Percentiles rank a stretch among this genome's conserved stretches.
These are phyloP conservation scores for Candida montana DNA, from an alignment of 805 yeast genomes.

Conservation along the genomic window DNA sequence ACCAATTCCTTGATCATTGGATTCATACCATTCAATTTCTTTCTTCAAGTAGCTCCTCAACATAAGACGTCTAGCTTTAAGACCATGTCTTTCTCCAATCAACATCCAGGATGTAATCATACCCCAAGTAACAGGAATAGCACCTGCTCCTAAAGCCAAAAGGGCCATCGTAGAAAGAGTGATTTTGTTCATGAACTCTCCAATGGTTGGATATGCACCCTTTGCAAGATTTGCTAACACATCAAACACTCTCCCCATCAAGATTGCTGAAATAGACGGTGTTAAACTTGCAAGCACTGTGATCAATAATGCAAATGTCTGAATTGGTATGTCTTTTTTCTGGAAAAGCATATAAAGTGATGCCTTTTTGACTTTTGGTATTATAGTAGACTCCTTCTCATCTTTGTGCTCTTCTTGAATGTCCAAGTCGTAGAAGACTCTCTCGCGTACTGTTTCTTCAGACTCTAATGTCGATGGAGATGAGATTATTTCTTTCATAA, in stretches of 20 bases:
- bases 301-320: constrained; percentile 29
- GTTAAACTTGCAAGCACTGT: constrained; percentile 49
- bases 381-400: background rate
- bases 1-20: constrained; percentile 51
- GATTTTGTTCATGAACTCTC: constrained; percentile 33
- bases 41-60: constrained; percentile 40
- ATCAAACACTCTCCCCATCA: constrained; percentile 62
- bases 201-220: constrained; percentile 27
- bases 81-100: constrained; percentile 68
- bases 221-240: constrained; percentile 30
- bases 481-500: too few relatives aligned
- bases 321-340: constrained; percentile 20
- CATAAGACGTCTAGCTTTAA: constrained; percentile 45
- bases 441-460: constrained; percentile 4
- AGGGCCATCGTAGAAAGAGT: constrained; percentile 36
- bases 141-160: constrained; percentile 41
- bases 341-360: constrained; percentile 21
- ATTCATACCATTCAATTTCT: constrained; percentile 60
- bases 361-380: constrained; percentile 13
- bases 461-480: constrained; percentile 15
- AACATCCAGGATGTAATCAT: constrained; percentile 58
- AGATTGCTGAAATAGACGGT: constrained; percentile 55
- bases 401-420: constrained; percentile 11
- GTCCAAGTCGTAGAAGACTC: constrained; percentile 13
- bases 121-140: constrained; percentile 43